Conservation (phyloP, 768 basidiomycete genomes). For the Mycena crocata region DNA sequence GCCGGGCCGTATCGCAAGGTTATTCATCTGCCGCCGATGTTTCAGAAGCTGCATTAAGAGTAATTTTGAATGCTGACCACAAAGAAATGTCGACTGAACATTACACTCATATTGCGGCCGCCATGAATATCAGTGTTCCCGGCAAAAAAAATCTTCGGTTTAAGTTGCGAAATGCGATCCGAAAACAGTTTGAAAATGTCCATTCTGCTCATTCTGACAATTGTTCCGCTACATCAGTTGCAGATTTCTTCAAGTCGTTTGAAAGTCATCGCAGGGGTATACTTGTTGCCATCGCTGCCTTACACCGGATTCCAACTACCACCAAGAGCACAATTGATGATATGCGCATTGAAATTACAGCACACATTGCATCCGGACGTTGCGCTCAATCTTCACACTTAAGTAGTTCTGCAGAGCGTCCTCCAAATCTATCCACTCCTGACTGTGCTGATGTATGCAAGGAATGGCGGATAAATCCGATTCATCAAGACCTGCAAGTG, state of each 20-base stretch:
- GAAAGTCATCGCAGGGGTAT: constrained; percentile 8
- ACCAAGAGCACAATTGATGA: background rate
- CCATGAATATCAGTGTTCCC: too few relatives aligned
- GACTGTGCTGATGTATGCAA: constrained; percentile 12
- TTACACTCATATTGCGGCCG: constrained; percentile 3
- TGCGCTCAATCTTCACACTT: too few relatives aligned
- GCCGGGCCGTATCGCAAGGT: background rate
- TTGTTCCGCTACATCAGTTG: background rate
- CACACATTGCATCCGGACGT: constrained; percentile 7
- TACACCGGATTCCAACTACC: constrained; percentile 3
- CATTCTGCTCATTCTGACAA: background rate
- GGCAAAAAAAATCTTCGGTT: too few relatives aligned
- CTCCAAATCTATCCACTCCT: background rate
- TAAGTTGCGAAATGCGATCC: background rate
- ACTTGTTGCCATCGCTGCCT: constrained; percentile 10
- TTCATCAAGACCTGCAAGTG: constrained; percentile 9
- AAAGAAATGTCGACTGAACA: constrained; percentile 2
- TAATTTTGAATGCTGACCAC: background rate
- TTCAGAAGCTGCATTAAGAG: background rate
- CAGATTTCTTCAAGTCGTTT: constrained; percentile 8
- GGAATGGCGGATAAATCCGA: background rate
- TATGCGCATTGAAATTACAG: background rate
- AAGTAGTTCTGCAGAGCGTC: too few relatives aligned
- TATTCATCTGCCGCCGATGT: background rate
- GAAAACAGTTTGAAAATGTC: background rate